Conservation (phyloP, 805 yeast genomes). For the Soucietia sequanensis region DNA sequence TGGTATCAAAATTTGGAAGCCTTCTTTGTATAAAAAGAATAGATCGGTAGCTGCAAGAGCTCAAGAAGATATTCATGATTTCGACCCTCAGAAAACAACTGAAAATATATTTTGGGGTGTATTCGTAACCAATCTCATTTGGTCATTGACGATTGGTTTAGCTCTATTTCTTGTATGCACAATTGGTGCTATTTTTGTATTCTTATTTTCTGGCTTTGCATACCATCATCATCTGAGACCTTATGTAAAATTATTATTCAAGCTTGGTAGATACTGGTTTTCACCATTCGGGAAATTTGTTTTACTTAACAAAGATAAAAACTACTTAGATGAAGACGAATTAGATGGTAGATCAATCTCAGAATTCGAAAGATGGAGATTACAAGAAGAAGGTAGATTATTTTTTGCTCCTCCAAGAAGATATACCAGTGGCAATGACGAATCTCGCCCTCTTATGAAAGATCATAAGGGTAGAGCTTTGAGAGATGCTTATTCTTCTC, state of each 20-base stretch:
- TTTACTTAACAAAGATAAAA: constrained; percentile 70
- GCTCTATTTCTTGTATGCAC: constrained; percentile 54
- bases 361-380: constrained; percentile 88
- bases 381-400: constrained; percentile 69
- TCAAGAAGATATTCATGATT: constrained; percentile 89
- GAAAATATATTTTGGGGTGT: constrained; percentile 62
- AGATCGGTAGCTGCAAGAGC: constrained; percentile 91
- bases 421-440: constrained; percentile 26
- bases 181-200: constrained; percentile 46
- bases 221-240: constrained; percentile 50
- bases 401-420: constrained; percentile 73
- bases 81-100: constrained; percentile 43
- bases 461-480: constrained; percentile 43
- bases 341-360: constrained; percentile 82
- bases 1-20: constrained; percentile 98
- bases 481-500: constrained; percentile 35
- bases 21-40: constrained; percentile 89
- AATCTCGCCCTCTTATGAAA: constrained; percentile 38
- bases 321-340: constrained; percentile 81
- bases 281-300: constrained; percentile 92
- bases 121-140: constrained; percentile 62
- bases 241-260: constrained; percentile 60
- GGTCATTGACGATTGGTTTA: constrained; percentile 76
- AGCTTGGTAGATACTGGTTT: constrained; percentile 68
- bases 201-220: constrained; percentile 41